Evolutionary conservation across 352 stramenopile species (phyloP).

Genomic region (Phytophthora tubulina): DNA sequence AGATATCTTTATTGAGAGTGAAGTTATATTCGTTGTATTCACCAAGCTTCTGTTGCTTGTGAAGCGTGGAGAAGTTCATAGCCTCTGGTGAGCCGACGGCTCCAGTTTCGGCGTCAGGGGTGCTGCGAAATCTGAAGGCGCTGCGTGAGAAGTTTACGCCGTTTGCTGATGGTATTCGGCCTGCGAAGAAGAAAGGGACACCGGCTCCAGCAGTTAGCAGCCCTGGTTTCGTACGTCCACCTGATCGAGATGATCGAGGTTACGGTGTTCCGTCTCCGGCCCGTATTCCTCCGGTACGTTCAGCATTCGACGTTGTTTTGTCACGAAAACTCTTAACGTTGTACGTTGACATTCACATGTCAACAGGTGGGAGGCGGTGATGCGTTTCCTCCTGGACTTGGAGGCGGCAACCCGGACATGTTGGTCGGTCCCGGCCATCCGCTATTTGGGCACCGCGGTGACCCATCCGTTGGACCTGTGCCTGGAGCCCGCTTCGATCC

Average conservation of each 20-base stretch:
- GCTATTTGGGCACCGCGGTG: constrained; percentile 70
- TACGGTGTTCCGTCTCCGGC: constrained; percentile 36
- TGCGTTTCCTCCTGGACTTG: constrained; percentile 64
- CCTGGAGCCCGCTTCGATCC: constrained; percentile 86
- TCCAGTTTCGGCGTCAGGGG: constrained; percentile 46
- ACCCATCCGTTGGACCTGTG: constrained; percentile 67
- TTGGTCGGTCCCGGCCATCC: constrained; percentile 80
- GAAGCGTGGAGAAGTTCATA: constrained; percentile 55
- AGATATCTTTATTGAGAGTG: not conserved
- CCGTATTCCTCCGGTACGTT: constrained; percentile 48
- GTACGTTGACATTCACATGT: not conserved
- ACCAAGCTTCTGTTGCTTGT: not conserved
- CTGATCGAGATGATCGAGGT: constrained; percentile 25
- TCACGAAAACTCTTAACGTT: not conserved
- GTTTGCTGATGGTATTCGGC: constrained; percentile 67
- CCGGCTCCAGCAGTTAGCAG: constrained; percentile 5
- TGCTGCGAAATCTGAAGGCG: constrained; percentile 58
- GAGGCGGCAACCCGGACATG: constrained; percentile 74
- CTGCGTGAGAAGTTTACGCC: constrained; percentile 63
- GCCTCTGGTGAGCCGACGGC: constrained; percentile 22
- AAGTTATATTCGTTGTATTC: not conserved
- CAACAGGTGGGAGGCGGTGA: constrained; percentile 72
- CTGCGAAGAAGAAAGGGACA: constrained; percentile 46
- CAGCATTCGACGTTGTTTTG: not conserved
- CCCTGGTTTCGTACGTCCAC: constrained; percentile 20